Percentiles rank a stretch among this genome's conserved stretches.
Conservation (phyloP, 805 yeast species). For the Candida methanosorbosa region DNA sequence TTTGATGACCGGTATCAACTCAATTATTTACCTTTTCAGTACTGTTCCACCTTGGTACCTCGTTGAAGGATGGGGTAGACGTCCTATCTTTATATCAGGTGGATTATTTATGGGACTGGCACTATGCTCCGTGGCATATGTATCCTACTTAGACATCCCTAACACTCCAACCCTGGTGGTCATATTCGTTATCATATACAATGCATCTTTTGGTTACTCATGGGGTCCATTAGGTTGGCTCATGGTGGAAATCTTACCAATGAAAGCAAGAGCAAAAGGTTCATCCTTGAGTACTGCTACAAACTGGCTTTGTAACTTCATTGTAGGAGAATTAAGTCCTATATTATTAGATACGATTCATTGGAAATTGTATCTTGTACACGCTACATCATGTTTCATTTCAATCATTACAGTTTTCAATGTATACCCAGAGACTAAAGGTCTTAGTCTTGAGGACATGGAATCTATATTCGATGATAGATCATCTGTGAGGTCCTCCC, state of each 20-base stretch:
- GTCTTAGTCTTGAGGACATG: conserved; percentile 85
- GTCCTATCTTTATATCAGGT: conserved; percentile 75
- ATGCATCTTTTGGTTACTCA: conserved; percentile 78
- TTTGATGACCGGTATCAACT: conserved; percentile 81
- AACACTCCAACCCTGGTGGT: conserved; percentile 69
- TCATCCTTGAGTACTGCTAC: conserved; percentile 87
- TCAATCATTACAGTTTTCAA: conserved; percentile 67
- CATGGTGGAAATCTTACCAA: conserved; percentile 80
- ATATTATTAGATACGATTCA: conserved; percentile 64
- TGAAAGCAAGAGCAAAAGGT: conserved; percentile 79
- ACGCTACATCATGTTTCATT: conserved; percentile 66
- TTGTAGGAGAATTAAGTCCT: conserved; percentile 91
- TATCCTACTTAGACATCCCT: conserved; percentile 35
- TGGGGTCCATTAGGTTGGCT: conserved; percentile 97
- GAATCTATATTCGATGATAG: conserved; percentile 78
- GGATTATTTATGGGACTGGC: conserved; percentile 74
- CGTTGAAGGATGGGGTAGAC: conserved; percentile 87
- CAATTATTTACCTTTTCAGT: conserved; percentile 43
- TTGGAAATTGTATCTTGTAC: conserved; percentile 79
- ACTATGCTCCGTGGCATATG: conserved; percentile 54
- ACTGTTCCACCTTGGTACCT: conserved; percentile 89
- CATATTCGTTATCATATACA: conserved; percentile 65
- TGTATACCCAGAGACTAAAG: conserved; percentile 85
- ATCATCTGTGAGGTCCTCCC: conserved; percentile 18
- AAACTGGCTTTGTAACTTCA: conserved; percentile 87